phyloP scores from a whole-genome alignment of 2,329 filamentous ascomycete genomes.

The Ceratocystis eucalypticola region DNA sequence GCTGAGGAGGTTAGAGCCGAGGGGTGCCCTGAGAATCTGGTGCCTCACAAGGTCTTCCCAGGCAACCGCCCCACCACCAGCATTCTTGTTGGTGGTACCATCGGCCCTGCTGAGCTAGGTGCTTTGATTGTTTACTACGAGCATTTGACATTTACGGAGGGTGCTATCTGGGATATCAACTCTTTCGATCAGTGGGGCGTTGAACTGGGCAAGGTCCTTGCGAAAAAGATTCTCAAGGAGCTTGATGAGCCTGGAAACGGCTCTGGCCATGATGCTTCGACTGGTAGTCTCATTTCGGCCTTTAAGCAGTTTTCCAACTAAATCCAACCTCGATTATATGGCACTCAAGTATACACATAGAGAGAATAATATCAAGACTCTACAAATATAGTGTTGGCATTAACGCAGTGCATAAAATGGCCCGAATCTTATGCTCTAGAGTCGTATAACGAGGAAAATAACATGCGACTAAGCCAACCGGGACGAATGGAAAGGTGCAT shows the following conservation, averaged over 20 bases:
- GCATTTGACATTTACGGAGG: constrained; percentile 95
- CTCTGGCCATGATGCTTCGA: constrained; percentile 69
- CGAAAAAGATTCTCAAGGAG: constrained; percentile 81
- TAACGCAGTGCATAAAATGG: too few relatives aligned
- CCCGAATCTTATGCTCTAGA: too few relatives aligned
- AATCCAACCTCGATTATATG: constrained; percentile 19
- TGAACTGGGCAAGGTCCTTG: constrained; percentile 89
- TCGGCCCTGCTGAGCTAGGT: constrained; percentile 85
- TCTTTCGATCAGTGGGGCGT: constrained; percentile 99
- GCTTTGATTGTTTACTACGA: constrained; percentile 98
- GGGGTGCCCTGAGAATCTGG: constrained; percentile 57
- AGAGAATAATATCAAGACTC: not conserved
- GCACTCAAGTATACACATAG: not conserved
- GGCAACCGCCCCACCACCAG: constrained; percentile 95
- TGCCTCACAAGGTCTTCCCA: constrained; percentile 98
- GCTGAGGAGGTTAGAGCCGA: constrained; percentile 66
- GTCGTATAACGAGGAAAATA: too few relatives aligned
- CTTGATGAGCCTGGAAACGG: constrained; percentile 64
- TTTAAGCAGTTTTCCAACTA: constrained; percentile 65
- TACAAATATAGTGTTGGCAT: too few relatives aligned
- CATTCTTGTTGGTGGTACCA: constrained; percentile 78
- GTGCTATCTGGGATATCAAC: constrained; percentile 98
- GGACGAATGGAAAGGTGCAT: too few relatives aligned
- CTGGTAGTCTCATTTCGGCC: constrained; percentile 73
- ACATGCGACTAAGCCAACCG: too few relatives aligned